Percentiles rank a stretch among this genome's conserved stretches.
These are phyloP conservation scores for Microsporum canis DNA, from an alignment of 2,329 filamentous ascomycete genomes.

Conservation along the genomic window DNA sequence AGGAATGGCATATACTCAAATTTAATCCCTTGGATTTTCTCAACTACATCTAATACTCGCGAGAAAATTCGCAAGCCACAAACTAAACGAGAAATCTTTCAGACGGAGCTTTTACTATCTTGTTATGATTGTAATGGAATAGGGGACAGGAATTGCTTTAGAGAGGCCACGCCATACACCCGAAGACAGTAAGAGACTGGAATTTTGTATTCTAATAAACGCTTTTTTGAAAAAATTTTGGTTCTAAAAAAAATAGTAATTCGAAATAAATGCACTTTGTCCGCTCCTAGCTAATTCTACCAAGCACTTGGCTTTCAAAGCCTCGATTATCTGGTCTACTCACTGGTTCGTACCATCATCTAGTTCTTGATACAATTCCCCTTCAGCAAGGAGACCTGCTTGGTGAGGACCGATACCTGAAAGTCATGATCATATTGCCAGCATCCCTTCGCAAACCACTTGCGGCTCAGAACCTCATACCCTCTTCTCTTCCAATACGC, in stretches of 20 bases:
- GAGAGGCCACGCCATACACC: background rate
- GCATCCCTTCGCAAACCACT: constrained; percentile 5
- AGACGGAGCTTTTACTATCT: background rate
- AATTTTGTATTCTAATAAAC: constrained; percentile 3
- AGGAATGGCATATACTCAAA: background rate
- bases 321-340: background rate
- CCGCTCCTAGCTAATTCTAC: background rate
- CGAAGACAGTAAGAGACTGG: background rate
- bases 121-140: background rate
- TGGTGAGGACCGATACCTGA: constrained; percentile 9
- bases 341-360: background rate
- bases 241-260: background rate
- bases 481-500: constrained; percentile 13
- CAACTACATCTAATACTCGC: background rate
- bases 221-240: background rate
- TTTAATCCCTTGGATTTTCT: background rate
- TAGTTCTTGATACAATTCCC: background rate
- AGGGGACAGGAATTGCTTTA: background rate
- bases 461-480: constrained; percentile 5
- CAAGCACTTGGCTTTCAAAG: background rate
- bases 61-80: background rate
- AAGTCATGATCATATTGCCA: constrained; percentile 8
- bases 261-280: background rate
- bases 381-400: background rate
- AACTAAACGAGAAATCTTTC: background rate